Evolutionary conservation across 2,329 filamentous ascomycete species (phyloP).

Genomic region (Neonectria sp.): DNA sequence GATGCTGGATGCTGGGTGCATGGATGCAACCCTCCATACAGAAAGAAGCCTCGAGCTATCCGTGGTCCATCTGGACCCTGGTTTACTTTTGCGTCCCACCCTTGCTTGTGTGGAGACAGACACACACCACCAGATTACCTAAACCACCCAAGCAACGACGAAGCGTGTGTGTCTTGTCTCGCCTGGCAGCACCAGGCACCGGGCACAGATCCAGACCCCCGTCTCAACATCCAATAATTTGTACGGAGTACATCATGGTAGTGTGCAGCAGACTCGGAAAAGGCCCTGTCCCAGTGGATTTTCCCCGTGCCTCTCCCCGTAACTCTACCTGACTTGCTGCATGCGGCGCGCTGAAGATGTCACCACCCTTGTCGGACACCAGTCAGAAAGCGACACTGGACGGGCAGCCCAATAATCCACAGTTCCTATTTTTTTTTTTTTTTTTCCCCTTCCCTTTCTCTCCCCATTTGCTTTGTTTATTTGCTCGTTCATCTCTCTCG

Average conservation of each 20-base stretch:
- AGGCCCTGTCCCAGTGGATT: not conserved
- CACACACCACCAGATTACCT: constrained; percentile 12
- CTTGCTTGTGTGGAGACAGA: constrained; percentile 5
- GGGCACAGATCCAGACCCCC: constrained; percentile 1
- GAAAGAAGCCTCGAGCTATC: constrained; percentile 17
- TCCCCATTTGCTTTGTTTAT: not conserved
- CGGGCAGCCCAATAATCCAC: not conserved
- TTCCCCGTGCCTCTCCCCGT: not conserved
- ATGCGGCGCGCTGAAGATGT: not conserved
- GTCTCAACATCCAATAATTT: not conserved
- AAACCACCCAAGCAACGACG: not conserved
- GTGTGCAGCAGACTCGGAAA: too few species aligned
- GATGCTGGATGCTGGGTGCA: constrained; percentile 6
- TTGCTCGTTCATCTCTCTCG: constrained; percentile 1
- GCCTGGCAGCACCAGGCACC: constrained; percentile 23
- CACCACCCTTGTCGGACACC: not conserved
- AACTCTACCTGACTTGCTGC: not conserved
- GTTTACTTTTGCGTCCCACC: constrained; percentile 17
- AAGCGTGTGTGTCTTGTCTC: constrained; percentile 1
- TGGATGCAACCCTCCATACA: constrained; percentile 22
- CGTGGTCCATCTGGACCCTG: constrained; percentile 10
- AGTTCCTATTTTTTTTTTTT: not conserved
- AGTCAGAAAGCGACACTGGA: not conserved
- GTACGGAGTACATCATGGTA: not conserved
- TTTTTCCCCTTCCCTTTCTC: not conserved